A percentile compares a stretch with the other conserved stretches of the same genome.
Conservation (phyloP, 148 eudicot species). For the Selenicereus undatus region DNA sequence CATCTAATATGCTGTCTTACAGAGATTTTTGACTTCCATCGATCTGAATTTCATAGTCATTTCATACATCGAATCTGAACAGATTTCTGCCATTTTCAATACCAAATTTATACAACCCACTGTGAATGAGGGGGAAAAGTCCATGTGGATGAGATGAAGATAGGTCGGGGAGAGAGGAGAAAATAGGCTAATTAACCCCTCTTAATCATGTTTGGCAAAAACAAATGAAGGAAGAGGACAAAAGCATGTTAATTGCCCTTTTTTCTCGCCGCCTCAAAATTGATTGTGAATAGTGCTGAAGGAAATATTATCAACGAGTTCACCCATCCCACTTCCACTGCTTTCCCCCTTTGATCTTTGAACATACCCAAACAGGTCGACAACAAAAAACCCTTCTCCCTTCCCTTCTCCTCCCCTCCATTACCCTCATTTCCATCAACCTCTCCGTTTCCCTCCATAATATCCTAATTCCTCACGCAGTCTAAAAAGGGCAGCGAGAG, state of each 20-base stretch:
- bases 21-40: neutral
- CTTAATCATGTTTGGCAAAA: no score
- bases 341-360: neutral
- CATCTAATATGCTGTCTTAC: neutral
- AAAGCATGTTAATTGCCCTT: neutral
- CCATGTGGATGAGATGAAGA: neutral
- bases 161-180: neutral
- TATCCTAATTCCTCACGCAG: no score
- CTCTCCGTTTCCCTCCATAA: no score
- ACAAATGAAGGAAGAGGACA: no score
- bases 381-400: neutral
- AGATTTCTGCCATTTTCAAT: no score
- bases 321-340: neutral
- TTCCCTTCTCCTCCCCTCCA: neutral
- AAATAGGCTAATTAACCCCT: no score
- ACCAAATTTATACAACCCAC: neutral
- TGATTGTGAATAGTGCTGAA: neutral
- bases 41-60: neutral
- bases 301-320: neutral
- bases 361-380: neutral
- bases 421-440: no score
- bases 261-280: neutral
- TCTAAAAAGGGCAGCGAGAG: no score
- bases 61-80: neutral
- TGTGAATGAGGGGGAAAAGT: neutral